Evolutionary conservation across 805 yeast genomes (phyloP), one percentile per base, ranked within the genome.

Genomic region (Kuraishia floccosa): DNA sequence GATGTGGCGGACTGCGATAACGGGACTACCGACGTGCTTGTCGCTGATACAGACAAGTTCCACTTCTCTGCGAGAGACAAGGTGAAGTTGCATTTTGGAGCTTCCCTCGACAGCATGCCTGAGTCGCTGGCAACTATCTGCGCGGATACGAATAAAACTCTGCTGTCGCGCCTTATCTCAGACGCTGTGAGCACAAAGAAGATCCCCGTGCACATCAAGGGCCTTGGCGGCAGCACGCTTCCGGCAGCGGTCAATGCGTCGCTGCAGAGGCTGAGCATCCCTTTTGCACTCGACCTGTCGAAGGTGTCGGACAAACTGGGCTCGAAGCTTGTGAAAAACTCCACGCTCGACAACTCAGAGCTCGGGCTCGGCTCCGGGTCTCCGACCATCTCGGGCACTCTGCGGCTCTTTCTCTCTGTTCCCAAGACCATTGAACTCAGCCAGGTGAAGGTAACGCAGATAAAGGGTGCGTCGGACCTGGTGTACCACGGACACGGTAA

Each of bases 401-500:
- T 64, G 4, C 40, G 47, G 16, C 47, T 58, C 1, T 39, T 47
- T 14, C 32, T 63, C 4, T 43, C 44, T 17, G 12, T 58, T 4
- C 58, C 65, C 4, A 47, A 47, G 30, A 44, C 49, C 13, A 38
- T 53, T 12, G 45, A 50, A 3, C n/a, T n/a, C n/a, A 24, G 36
- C 1, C 36, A 40, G n/a, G 23, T 31, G 12, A n/a, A 37, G 3
- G 63, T 67, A 2, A 39, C 48, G 4, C 44, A 51, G 11, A 50
- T 68, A 1, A 56, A 57, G 33, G 76, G 76, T 5, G 31, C 42
- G 4, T 56, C 68, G 9, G 49, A 51, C 25, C 43, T 72, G 23
- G 55, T 42, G 30, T 64, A 65, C 36, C 40, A 58, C 5, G 58
- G 45, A 3, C 38, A 35, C 11, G 7, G 9, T 7, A 55, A 54